phyloP scores from a whole-genome alignment of 345 rosid species.

The Abelmoschus esculentus region DNA sequence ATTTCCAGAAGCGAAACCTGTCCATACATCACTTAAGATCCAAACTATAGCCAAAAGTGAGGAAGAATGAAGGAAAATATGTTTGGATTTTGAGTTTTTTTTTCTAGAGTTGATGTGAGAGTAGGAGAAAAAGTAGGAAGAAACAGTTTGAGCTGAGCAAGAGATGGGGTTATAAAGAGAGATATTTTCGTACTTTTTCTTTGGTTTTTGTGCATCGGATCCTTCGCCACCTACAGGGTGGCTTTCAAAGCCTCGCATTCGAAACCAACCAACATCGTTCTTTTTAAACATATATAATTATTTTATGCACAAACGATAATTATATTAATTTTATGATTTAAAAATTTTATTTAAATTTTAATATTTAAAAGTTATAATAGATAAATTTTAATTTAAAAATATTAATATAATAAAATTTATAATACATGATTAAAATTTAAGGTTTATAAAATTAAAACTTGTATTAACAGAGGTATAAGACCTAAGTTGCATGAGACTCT shows the following conservation, averaged over 20 bases:
- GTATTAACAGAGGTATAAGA: too few species aligned
- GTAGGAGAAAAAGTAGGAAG: background rate
- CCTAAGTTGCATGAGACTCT: too few species aligned
- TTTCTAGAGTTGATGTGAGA: background rate
- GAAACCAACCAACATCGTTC: background rate
- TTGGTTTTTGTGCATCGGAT: constrained; percentile 32
- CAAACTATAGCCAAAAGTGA: background rate
- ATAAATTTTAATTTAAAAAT: too few species aligned
- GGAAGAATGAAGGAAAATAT: background rate
- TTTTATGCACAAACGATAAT: too few species aligned
- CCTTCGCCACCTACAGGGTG: constrained; percentile 12
- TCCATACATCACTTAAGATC: constrained; percentile 6
- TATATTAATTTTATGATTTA: too few species aligned
- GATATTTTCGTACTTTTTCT: background rate
- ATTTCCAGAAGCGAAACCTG: constrained; percentile 11
- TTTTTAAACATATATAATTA: too few species aligned
- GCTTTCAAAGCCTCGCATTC: constrained; percentile 26
- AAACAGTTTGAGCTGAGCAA: background rate
- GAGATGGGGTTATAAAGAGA: background rate
- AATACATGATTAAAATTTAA: too few species aligned
- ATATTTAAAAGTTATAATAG: too few species aligned
- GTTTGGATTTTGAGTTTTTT: too few species aligned
- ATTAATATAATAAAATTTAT: too few species aligned
- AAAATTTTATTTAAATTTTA: too few species aligned
- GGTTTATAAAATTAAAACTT: too few species aligned